These are phyloP conservation scores for Entomortierella lignicola DNA, from an alignment of 192 early-diverging fungal genomes.

Conservation along the genomic window DNA sequence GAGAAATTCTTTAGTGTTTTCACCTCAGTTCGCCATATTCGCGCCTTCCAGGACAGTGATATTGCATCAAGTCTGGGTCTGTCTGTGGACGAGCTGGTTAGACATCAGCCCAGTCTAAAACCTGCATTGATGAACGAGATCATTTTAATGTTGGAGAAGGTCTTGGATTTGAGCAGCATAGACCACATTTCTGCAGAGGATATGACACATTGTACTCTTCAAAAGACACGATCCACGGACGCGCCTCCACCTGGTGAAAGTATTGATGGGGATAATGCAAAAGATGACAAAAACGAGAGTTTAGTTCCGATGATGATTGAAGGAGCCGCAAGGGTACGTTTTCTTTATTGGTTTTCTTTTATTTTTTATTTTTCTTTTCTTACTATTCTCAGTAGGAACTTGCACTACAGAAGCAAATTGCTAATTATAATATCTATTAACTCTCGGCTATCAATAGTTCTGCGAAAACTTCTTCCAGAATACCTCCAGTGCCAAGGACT, in stretches of 20 bases:
- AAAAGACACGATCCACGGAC: constrained; percentile 20
- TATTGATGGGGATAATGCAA: constrained; percentile 32
- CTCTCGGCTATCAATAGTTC: constrained; percentile 56
- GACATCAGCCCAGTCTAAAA: constrained; percentile 92
- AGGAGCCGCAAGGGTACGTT: constrained; percentile 68
- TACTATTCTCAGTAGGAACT: no score
- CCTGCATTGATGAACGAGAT: constrained; percentile 75
- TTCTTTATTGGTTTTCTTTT: neutral
- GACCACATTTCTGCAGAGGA: constrained; percentile 66
- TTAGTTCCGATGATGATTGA: constrained; percentile 70
- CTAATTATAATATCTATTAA: no score
- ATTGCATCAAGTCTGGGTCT: constrained; percentile 83
- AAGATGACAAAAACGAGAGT: constrained; percentile 66
- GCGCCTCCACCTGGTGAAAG: constrained; percentile 24
- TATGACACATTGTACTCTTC: constrained; percentile 13
- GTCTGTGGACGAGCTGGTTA: constrained; percentile 93
- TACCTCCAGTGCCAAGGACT: constrained; percentile 75
- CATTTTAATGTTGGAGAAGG: constrained; percentile 75
- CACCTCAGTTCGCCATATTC: constrained; percentile 78
- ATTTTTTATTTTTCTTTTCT: no score
- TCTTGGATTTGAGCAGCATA: constrained; percentile 65
- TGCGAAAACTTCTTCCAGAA: constrained; percentile 90
- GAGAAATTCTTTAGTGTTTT: constrained; percentile 79
- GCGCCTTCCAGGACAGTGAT: constrained; percentile 85
- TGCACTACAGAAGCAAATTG: no score